A percentile compares a stretch with the other conserved stretches of the same genome.
These are phyloP conservation scores for Sporisorium reilianum DNA, from an alignment of 1,284 basidiomycete genomes.

Conservation along the genomic window DNA sequence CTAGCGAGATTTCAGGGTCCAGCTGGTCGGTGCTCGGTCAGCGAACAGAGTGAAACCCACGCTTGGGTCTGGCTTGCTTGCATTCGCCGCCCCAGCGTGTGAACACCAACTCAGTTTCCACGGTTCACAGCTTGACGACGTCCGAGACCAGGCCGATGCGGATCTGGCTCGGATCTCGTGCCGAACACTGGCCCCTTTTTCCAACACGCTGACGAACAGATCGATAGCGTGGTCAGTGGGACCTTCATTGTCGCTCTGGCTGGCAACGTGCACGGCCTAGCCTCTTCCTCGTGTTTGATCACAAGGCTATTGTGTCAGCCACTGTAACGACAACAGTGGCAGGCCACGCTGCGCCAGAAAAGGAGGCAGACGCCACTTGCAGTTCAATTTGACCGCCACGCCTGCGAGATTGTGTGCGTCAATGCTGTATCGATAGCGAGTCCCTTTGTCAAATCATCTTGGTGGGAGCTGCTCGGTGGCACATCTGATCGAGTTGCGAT, in stretches of 20 bases:
- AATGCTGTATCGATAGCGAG: neutral
- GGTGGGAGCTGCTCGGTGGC: neutral
- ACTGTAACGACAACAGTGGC: too few relatives aligned
- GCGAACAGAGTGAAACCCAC: neutral
- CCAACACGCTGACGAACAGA: neutral
- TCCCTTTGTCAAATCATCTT: neutral
- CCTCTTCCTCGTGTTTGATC: too few relatives aligned
- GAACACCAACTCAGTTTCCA: too few relatives aligned
- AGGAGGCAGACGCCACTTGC: neutral
- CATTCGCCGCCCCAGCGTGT: neutral
- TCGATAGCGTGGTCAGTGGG: conserved; percentile 5
- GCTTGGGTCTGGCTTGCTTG: too few relatives aligned
- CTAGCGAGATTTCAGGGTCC: conserved; percentile 27
- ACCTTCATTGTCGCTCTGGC: neutral
- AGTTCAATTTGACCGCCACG: neutral
- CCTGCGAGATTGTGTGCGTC: neutral
- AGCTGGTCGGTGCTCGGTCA: neutral
- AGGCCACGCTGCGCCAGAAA: too few relatives aligned
- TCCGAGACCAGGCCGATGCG: neutral
- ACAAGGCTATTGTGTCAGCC: too few relatives aligned
- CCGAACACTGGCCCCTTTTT: neutral
- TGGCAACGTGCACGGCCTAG: too few relatives aligned
- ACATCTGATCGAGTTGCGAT: neutral
- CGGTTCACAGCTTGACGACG: neutral
- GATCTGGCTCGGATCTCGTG: neutral